Conservation (phyloP, 441 rosid species). For the Bocquillonia castaneifolia region DNA sequence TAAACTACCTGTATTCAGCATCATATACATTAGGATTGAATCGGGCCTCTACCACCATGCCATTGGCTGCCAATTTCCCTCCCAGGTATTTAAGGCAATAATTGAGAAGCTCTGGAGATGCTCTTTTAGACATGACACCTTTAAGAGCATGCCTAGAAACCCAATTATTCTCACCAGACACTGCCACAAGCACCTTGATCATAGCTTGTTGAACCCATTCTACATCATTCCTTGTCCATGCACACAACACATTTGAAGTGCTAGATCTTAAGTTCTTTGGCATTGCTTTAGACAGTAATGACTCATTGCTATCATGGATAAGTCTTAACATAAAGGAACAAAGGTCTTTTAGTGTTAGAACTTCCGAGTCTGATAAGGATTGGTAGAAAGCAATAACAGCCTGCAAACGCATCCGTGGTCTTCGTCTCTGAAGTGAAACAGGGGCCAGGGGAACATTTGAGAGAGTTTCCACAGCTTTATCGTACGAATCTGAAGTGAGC, state of each 20-base stretch:
- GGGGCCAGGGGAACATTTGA: slow-evolving; percentile 42
- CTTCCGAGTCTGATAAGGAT: slow-evolving; percentile 44
- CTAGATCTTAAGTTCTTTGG: slow-evolving; percentile 14
- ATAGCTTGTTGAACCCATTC: slow-evolving; percentile 44
- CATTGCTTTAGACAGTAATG: slow-evolving; percentile 11
- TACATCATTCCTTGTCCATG: slow-evolving; percentile 50
- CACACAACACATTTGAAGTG: slow-evolving; percentile 30
- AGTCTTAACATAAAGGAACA: slow-evolving; percentile 46
- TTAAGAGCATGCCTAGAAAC: slow-evolving; percentile 51
- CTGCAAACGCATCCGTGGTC: slow-evolving; percentile 40
- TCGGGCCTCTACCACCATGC: slow-evolving; percentile 41
- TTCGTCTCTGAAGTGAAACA: slow-evolving; percentile 40
- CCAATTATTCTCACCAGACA: slow-evolving; percentile 39
- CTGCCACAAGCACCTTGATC: slow-evolving; percentile 44
- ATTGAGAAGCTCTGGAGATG: slow-evolving; percentile 53
- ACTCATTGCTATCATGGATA: slow-evolving; percentile 26
- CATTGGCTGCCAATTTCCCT: slow-evolving; percentile 35
- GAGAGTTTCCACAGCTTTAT: slow-evolving; percentile 39
- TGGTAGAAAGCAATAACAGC: slow-evolving; percentile 43
- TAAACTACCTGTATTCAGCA: slow-evolving; percentile 52
- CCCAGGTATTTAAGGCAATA: slow-evolving; percentile 59
- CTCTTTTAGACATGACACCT: slow-evolving; percentile 43
- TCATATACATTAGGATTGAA: slow-evolving; percentile 38
- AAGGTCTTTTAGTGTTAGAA: slow-evolving; percentile 48
- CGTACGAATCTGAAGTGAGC: slow-evolving; percentile 46